phyloP scores from a whole-genome alignment of 2,329 filamentous ascomycete genomes.

The Aspergillus aculeatinus region DNA sequence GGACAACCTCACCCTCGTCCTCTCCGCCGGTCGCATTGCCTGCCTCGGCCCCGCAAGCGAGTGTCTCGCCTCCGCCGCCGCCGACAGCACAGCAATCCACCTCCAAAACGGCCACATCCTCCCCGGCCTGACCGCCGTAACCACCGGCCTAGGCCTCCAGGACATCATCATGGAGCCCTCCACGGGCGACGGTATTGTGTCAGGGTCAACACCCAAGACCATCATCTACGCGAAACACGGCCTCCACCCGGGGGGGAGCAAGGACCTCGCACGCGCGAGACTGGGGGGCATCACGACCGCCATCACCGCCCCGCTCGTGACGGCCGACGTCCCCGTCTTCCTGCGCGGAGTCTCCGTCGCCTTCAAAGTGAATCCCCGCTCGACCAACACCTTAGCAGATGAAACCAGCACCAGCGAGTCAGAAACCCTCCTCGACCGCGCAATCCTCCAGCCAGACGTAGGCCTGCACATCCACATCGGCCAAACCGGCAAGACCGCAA shows the following conservation, averaged over 20 bases:
- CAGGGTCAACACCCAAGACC: not conserved
- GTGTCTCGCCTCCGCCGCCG: not conserved
- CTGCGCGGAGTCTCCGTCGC: not conserved
- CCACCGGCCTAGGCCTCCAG: not conserved
- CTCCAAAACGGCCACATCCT: not conserved
- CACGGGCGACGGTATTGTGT: not conserved
- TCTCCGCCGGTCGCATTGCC: not conserved
- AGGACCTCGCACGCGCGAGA: not conserved
- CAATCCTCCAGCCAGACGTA: not conserved
- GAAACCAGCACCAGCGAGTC: not conserved
- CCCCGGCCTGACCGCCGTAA: not conserved
- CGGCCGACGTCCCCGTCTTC: not conserved
- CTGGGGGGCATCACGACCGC: not conserved
- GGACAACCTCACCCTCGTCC: not conserved
- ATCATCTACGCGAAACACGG: not conserved
- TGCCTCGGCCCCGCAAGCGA: not conserved
- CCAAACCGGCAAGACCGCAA: not conserved
- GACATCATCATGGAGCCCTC: not conserved
- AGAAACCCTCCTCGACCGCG: not conserved
- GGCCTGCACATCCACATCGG: not conserved
- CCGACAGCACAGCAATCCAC: not conserved
- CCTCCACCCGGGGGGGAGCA: not conserved
- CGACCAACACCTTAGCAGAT: not conserved
- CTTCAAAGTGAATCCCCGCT: not conserved
- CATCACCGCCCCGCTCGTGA: not conserved